Percentiles rank a stretch among this genome's conserved stretches.
Conservation (phyloP, 192 early-diverging fungal species). For the Backusella luteola region DNA sequence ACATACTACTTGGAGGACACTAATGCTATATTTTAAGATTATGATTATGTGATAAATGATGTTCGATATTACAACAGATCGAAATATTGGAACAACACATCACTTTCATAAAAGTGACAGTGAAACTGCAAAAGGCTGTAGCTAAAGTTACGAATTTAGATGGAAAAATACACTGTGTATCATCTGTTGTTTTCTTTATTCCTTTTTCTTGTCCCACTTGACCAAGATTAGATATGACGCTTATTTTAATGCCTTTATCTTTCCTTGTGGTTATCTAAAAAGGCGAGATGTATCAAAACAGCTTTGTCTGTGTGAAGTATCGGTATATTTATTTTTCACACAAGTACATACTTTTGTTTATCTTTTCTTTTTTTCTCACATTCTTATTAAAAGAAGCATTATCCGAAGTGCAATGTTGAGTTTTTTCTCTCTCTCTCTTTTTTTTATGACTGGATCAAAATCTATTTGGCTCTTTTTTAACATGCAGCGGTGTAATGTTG, state of each 20-base stretch:
- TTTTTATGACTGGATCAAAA: not conserved
- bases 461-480: not conserved
- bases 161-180: not conserved
- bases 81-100: not conserved
- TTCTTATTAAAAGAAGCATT: not conserved
- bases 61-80: not conserved
- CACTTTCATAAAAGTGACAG: not conserved
- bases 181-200: not conserved
- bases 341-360: not conserved
- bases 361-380: not conserved
- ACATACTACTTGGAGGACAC: not conserved
- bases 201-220: not conserved
- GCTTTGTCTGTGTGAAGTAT: not conserved
- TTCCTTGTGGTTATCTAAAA: not conserved
- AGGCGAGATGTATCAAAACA: conserved; percentile 4
- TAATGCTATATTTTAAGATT: not conserved
- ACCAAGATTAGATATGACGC: not conserved
- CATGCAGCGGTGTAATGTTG: not conserved
- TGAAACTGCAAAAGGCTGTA: not conserved
- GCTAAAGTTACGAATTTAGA: not conserved
- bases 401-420: not conserved
- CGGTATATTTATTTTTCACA: not conserved
- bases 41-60: not conserved
- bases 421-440: not conserved
- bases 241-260: not conserved